Evolutionary conservation across 1,284 basidiomycete species (phyloP).

Genomic region (Porodaedalea pini): DNA sequence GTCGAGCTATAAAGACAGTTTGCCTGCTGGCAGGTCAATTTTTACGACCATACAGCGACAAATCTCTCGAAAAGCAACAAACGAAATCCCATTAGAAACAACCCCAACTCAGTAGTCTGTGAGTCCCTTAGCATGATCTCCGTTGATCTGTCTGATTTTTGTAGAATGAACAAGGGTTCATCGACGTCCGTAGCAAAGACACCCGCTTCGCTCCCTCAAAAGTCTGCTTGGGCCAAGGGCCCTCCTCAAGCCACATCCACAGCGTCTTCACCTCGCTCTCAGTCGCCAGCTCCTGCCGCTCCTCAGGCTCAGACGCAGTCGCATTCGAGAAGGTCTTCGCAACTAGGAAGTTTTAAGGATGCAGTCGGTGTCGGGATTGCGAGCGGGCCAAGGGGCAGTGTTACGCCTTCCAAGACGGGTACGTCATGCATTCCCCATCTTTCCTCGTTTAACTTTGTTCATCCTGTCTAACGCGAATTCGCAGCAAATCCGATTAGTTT

Average conservation of each 20-base stretch:
- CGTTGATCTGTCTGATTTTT: conserved; percentile 20
- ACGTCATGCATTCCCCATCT: conserved; percentile 12
- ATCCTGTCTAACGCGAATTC: conserved; percentile 1
- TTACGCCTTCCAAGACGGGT: conserved; percentile 31
- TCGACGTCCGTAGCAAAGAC: conserved; percentile 67
- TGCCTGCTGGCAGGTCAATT: conserved; percentile 88
- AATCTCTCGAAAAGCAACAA: conserved; percentile 17
- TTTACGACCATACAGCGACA: conserved; percentile 61
- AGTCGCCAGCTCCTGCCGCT: conserved; percentile 50
- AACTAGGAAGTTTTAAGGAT: conserved; percentile 70
- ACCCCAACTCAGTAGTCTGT: conserved; percentile 47
- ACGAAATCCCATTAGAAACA: conserved; percentile 9
- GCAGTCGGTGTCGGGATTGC: conserved; percentile 60
- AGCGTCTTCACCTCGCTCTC: conserved; percentile 64
- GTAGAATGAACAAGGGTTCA: conserved; percentile 84
- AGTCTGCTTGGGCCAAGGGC: conserved; percentile 82
- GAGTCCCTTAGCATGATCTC: conserved; percentile 31
- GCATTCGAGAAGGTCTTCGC: conserved; percentile 69
- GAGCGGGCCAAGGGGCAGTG: conserved; percentile 62
- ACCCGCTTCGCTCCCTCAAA: conserved; percentile 58
- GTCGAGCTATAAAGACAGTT: conserved; percentile 34
- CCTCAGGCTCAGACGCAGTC: conserved; percentile 47
- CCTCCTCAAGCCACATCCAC: conserved; percentile 59
- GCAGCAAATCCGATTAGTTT: conserved; percentile 69
- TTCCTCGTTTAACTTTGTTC: not conserved